Evolutionary conservation across 371 early-diverging fungal species (phyloP), one percentile per base, ranked within the genome.

Genomic region (Lichtheimia corymbifera): DNA sequence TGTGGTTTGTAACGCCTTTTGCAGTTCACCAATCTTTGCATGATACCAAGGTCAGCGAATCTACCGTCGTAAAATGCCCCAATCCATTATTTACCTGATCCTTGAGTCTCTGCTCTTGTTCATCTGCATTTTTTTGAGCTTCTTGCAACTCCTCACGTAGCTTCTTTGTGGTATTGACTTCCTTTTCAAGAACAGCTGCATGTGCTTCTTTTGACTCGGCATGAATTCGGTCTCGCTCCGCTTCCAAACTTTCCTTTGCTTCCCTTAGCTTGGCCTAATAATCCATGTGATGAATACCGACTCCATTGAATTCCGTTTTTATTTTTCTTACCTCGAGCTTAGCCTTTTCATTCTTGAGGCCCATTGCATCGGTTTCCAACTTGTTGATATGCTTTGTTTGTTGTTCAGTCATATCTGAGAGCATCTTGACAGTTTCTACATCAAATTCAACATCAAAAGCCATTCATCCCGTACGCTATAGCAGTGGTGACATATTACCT

Each of bases 351-450:
- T 55, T 43, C 55, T 56, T 64, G 50, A 18, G 53, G 7, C 3
- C 50, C 18, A 13, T 44, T n/a, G 53, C 44, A 15, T 64, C 58
- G 12, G 50, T 59, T 41, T 64, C 60, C 55, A 58, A 24, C 35
- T 63, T 76, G 25, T 75, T 74, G 54, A 86, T 79, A 53, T 88
- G 89, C 24, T 83, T 86, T 45, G 83, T 85, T 44, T 91, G 91
- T 50, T 83, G 81, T 24, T 90, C 88, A 13, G 80, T 76, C 41
- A 75, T 59, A 20, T 84, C 84, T 4, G 68, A 75, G 13, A 85
- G 65, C 9, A 73, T 55, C 41, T 80, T 79, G 24, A 86, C 62
- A n/a, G 77, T 76, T 43, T 87, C 89, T 72, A 58, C 17, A 35
- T 0, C 11, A 11, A 9, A 35, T 35, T 11, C 35, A 35, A 35